Evolutionary conservation across 768 basidiomycete species (phyloP), one percentile per base, ranked within the genome.

Genomic region (Pleurotus eryngii): DNA sequence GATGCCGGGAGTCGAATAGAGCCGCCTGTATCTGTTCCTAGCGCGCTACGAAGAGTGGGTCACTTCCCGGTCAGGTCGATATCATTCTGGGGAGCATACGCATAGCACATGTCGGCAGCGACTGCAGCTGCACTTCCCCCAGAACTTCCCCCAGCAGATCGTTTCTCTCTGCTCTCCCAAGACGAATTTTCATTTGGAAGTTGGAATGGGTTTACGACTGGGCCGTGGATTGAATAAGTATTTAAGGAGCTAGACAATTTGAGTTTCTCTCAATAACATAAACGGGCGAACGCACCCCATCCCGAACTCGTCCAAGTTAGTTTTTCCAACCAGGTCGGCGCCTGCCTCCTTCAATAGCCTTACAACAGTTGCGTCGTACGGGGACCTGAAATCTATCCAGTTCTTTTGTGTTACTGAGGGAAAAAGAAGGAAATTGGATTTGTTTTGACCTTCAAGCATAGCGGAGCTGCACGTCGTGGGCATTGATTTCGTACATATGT

Each of bases 281-380:
- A 30, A 40, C 5, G 26, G 26, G 48, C 12, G 18, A 20, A 71
- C 85, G 17, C 57, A 95, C 89, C 96, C 96, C 96, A 98, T 98
- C 1, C 96, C 96, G 71, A 98, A 98, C 71, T 98, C 95, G 67
- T 99, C 96, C 69, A 93, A 92, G 67, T 96, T 95, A 0, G 95
- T 87, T 72, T 97, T 97, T 1, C 94, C 96, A 1, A 89, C 65
- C 9, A 98, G 79, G 15, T 82, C 70, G 0, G 87, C 93, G 0
- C 93, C 94, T 0, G 76, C 73, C 0, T 74, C 60, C 1, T 77
- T 75, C 2, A 98, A 71, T 8, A 86, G 71, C 3, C 72, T 59
- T 0, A 97, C 90, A 5, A 89, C 90, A 0, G 93, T 96, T 49
- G 96, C 92, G 67, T 93, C 89, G 66, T 89, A 93, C 0, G 92